Base-by-base conservation (phyloP, 2,329 filamentous ascomycete genomes). In the Neonectria ditissima region DNA sequence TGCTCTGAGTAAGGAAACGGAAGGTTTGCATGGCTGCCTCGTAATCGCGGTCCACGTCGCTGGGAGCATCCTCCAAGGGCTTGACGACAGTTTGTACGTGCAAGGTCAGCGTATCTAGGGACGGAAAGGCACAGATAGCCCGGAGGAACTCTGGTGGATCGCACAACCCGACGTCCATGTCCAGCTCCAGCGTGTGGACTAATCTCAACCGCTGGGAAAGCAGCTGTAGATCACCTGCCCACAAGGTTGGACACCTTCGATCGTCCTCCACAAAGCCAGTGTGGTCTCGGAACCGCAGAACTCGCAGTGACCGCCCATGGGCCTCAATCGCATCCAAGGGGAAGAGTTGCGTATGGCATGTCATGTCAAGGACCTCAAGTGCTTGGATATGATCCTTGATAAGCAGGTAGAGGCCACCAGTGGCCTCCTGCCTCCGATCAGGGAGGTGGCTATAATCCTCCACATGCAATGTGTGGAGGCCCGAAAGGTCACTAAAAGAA, bases 371-470 rank as follows among this genome's bases (percentile, higher is more conserved):
- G 3, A 68, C 72, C 22, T 75, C 67, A 3, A 83, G 79, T 3
- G 76, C 75, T 11, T 64, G 60, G 16, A 84, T 77, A 63, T 81
- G 71, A 34, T 77, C 66, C 45, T 70, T 73, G n/a, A 84, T 71
- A 2, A 85, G 71, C 3, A 67, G 4, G 60, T 80, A 76, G n/a
- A 84, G 70, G 6, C 74, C 68, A 20, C 68, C 50, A 0, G 83
- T 84, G 0, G 80, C 79, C 37, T 83, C 80, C 16, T 71, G 70
- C 26, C 79, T 77, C 26, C 70, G 69, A 53, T 82, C 77, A 1
- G 74, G 68, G 4, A 75, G 70, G 66, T 83, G 80, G 4, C 78
- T 82, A 59, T 78, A 81, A 63, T 85, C 83, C n/a, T 84, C 80
- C 24, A 80, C 77, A 13, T 78, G 77, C 2, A 86, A 71, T 1